Percentiles rank a stretch among this genome's conserved stretches.
phyloP scores from a whole-genome alignment of 306 rosid species.

The Psophocarpus tetragonolobus region DNA sequence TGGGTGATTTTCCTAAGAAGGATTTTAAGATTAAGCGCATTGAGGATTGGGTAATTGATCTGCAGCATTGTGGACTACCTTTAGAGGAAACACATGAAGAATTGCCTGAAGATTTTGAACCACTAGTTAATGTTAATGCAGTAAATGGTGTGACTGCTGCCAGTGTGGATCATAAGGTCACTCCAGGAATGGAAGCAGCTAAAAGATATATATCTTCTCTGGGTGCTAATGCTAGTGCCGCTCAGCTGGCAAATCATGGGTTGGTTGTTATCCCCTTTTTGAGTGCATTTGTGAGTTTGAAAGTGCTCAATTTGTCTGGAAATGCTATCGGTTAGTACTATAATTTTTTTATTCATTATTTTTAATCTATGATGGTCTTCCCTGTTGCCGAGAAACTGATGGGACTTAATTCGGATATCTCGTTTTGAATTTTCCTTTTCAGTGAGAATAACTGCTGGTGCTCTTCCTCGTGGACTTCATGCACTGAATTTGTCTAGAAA shows the following conservation, averaged over 20 bases:
- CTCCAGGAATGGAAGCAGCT: slow-evolving; percentile 86
- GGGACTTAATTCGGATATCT: background rate
- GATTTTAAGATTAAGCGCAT: slow-evolving; percentile 77
- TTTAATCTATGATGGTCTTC: slow-evolving; percentile 15
- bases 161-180: slow-evolving; percentile 49
- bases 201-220: slow-evolving; percentile 83
- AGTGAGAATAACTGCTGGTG: slow-evolving; percentile 83
- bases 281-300: slow-evolving; percentile 78
- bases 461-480: slow-evolving; percentile 96
- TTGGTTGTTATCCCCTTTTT: slow-evolving; percentile 85
- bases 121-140: slow-evolving; percentile 38
- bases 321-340: slow-evolving; percentile 73
- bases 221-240: slow-evolving; percentile 64
- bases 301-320: slow-evolving; percentile 84
- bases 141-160: slow-evolving; percentile 36
- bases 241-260: slow-evolving; percentile 86
- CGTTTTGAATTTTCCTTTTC: slow-evolving; percentile 37
- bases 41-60: slow-evolving; percentile 85
- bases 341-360: slow-evolving; percentile 1
- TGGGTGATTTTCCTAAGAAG: slow-evolving; percentile 46
- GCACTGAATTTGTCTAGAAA: slow-evolving; percentile 83
- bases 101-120: slow-evolving; percentile 40
- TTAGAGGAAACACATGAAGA: slow-evolving; percentile 65
- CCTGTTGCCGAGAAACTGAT: slow-evolving; percentile 2
- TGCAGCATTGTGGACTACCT: slow-evolving; percentile 62